Evolutionary conservation across 305 asterid genomes (phyloP), one percentile per base, ranked within the genome.

Genomic region (Plantago rigida): DNA sequence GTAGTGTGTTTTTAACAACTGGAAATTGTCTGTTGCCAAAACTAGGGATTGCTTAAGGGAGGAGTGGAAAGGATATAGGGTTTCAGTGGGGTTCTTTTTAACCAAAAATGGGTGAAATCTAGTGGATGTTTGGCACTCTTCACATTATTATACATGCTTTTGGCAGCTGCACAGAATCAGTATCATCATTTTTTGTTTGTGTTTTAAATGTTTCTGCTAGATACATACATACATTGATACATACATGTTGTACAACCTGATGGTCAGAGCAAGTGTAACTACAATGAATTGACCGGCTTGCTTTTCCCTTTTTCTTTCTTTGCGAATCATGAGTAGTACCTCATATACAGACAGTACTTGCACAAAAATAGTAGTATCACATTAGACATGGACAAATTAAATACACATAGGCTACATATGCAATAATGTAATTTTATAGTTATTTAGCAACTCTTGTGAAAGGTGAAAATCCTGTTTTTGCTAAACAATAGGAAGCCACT

Each of bases 61-160:
- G 26, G 59, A 53, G 59, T 53, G 59, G 59, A 53, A 9, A 19
- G 34, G 17, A 2, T 15, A 24, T 53, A 53, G 59, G 42, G 42
- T 53, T 53, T 53, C 42, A 53, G 59, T 53, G 59, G 59, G 58
- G 58, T 52, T 52, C 31, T 36, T 52, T 52, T 52, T 24, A 4
- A 53, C 59, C 14, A 53, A 4, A 53, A 53, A 53, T 28, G 34
- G 59, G 59, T 53, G 4, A 53, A 53, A 53, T 53, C 59, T 53
- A 53, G 59, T 53, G 59, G 59, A 53, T 13, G 59, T 53, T 53
- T 53, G 41, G 59, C 59, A 53, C 59, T 53, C 59, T 53, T 53
- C 4, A 26, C 59, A 53, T 24, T 51, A 51, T 51, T 51, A 51
- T 51, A 15, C 34, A 39, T 39, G 55, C 55, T 50, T 53, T 53